Evolutionary conservation across 1,139 yeast species (phyloP), one percentile per base, ranked within the genome.

Genomic region (Cylindricascospora bacillispora): DNA sequence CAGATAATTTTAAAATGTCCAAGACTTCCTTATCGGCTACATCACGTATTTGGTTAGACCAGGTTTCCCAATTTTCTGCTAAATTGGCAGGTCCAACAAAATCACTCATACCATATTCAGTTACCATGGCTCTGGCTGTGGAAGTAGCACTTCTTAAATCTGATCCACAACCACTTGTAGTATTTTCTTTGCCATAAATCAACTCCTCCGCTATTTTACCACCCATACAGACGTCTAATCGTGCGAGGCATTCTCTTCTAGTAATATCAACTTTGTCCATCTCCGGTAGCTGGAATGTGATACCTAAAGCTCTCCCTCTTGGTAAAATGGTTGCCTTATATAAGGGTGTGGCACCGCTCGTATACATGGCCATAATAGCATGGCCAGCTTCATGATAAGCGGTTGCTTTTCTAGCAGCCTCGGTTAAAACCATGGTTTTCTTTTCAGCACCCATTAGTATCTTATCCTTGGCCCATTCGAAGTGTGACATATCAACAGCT

Each of bases 361-460:
- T 82, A 57, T 70, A 89, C 72, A 89, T 69, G 4, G 98, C 97
- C 82, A 86, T 83, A 36, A 89, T 82, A 4, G 98, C 98, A 59
- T 89, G 99, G 3, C 99, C 99, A 6, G 98, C 99, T 61, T 89
- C 99, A 59, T 89, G 99, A 56, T 76, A 92, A 2, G 98, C 98
- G 13, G 98, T 92, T 44, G 89, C 86, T 44, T 70, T 73, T 56
- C 97, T 73, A 0, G 93, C 72, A 43, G 89, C 95, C 55, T 89
- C 95, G 15, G 98, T 86, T 59, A 89, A 71, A 30, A 89, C 95
- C 97, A 86, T 86, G 30, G 94, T 82, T 59, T 82, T 82, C 55
- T 93, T 79, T 40, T 94, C 99, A 21, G 97, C 98, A 31, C 99
- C 99, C 80, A 92, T 75, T 48, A 92, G 63, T 36, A 92, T 89